phyloP scores from a whole-genome alignment of 2,329 filamentous ascomycete genomes.

The Fusarium sp. region DNA sequence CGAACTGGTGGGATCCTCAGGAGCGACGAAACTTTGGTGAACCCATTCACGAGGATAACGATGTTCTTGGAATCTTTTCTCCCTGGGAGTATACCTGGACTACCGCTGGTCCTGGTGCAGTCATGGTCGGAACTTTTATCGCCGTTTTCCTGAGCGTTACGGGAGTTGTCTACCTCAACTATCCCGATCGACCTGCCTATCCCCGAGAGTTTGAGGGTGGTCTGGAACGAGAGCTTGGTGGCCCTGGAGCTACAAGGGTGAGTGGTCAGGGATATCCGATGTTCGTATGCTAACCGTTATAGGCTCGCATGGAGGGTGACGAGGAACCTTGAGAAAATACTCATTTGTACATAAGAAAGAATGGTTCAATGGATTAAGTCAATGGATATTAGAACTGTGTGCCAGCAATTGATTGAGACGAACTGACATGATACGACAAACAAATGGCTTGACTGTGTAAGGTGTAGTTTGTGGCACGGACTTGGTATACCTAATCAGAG shows the following conservation, averaged over 20 bases:
- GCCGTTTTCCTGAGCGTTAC: conserved; percentile 69
- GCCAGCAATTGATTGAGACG: neutral
- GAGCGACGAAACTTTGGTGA: conserved; percentile 97
- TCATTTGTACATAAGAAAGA: conserved; percentile 51
- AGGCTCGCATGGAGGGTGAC: conserved; percentile 67
- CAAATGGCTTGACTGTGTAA: neutral
- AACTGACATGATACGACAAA: neutral
- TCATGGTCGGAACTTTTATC: conserved; percentile 76
- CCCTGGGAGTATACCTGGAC: conserved; percentile 89
- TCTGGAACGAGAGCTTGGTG: conserved; percentile 78
- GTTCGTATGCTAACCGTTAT: conserved; percentile 37
- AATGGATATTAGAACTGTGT: conserved; percentile 14
- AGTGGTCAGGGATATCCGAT: conserved; percentile 48
- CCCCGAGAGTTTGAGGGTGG: conserved; percentile 78
- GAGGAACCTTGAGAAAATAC: conserved; percentile 56
- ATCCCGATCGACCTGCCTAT: conserved; percentile 76
- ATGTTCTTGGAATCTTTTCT: conserved; percentile 89
- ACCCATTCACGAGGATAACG: conserved; percentile 95
- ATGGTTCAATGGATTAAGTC: conserved; percentile 32
- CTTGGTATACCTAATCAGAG: neutral
- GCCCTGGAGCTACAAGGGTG: conserved; percentile 72
- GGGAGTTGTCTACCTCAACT: conserved; percentile 73
- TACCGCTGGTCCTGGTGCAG: conserved; percentile 73
- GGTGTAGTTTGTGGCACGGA: neutral
- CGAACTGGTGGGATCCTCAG: conserved; percentile 96